phyloP scores from a whole-genome alignment of 176 grass and related monocot genomes.

The Rhipidocladum racemiflorum region DNA sequence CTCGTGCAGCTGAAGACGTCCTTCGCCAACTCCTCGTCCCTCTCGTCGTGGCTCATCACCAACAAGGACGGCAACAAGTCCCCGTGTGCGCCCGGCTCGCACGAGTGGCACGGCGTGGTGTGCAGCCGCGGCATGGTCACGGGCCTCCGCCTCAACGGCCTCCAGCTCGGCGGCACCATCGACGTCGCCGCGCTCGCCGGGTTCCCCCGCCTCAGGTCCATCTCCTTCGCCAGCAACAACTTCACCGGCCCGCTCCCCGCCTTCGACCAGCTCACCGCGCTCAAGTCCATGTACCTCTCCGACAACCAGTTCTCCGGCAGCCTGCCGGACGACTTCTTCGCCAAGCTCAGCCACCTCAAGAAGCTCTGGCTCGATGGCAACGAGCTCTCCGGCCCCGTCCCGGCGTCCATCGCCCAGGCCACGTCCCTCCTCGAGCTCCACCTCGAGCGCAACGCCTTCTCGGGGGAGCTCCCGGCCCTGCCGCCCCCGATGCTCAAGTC shows the following conservation, averaged over 20 bases:
- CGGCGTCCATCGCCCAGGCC: slow-evolving; percentile 43
- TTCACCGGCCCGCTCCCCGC: slow-evolving; percentile 59
- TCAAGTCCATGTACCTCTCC: slow-evolving; percentile 78
- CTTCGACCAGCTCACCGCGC: slow-evolving; percentile 47
- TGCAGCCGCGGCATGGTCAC: slow-evolving; percentile 46
- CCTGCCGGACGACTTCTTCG: slow-evolving; percentile 62
- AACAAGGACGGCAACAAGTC: slow-evolving; percentile 37
- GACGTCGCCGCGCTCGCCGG: slow-evolving; percentile 50
- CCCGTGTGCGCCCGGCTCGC: slow-evolving; percentile 31
- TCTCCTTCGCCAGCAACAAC: slow-evolving; percentile 60
- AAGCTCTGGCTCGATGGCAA: slow-evolving; percentile 87
- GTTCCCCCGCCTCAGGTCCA: slow-evolving; percentile 56
- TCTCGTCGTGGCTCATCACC: slow-evolving; percentile 63
- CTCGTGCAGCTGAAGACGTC: slow-evolving; percentile 67
- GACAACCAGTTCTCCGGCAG: slow-evolving; percentile 57
- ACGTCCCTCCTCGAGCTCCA: slow-evolving; percentile 62
- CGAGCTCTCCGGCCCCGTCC: slow-evolving; percentile 49
- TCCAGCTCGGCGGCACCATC: slow-evolving; percentile 56
- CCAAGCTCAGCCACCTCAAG: slow-evolving; percentile 55
- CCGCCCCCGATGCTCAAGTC: slow-evolving; percentile 43
- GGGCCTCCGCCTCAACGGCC: slow-evolving; percentile 52
- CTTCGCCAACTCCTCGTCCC: slow-evolving; percentile 64
- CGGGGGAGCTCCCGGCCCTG: slow-evolving; percentile 43
- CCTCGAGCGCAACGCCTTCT: slow-evolving; percentile 60
- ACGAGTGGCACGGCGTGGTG: slow-evolving; percentile 67